Evolutionary conservation across 305 asterid species (phyloP).

Genomic region (Plantago lanceolata): DNA sequence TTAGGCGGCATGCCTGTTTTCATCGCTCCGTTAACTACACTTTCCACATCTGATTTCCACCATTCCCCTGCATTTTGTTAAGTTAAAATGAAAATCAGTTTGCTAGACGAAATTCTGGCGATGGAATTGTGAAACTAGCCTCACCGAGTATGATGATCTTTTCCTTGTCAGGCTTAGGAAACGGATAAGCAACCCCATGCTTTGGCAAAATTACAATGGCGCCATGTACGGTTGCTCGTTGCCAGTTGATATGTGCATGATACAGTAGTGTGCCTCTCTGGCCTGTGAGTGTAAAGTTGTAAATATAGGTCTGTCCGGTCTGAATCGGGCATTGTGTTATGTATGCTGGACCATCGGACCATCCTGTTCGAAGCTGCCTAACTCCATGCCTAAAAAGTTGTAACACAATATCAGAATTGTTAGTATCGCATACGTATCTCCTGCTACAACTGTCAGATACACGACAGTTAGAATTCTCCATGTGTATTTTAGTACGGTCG

Average conservation of each 20-base stretch:
- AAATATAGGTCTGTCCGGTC: slow-evolving; percentile 47
- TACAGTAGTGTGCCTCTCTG: slow-evolving; percentile 75
- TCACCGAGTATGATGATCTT: slow-evolving; percentile 48
- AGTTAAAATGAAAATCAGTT: no score
- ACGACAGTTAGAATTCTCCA: no score
- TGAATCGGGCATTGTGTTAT: slow-evolving; percentile 73
- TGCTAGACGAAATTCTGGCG: no score
- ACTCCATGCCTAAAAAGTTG: slow-evolving; percentile 65
- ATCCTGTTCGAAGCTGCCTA: slow-evolving; percentile 54
- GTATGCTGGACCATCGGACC: slow-evolving; percentile 88
- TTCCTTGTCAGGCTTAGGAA: slow-evolving; percentile 52
- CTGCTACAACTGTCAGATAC: no score
- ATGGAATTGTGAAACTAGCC: background rate
- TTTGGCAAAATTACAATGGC: slow-evolving; percentile 59
- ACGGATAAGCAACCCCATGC: slow-evolving; percentile 46
- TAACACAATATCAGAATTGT: slow-evolving; percentile 1
- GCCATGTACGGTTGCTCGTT: slow-evolving; percentile 72
- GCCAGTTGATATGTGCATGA: slow-evolving; percentile 86
- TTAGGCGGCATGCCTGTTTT: slow-evolving; percentile 38
- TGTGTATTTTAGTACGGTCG: no score
- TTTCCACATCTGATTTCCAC: slow-evolving; percentile 50
- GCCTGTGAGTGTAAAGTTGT: slow-evolving; percentile 54
- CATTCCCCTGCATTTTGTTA: no score
- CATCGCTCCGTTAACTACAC: slow-evolving; percentile 33
- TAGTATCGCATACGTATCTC: background rate